Evolutionary conservation across 164 flowering plant genomes (phyloP).

Genomic region (Tetracentron sinense): DNA sequence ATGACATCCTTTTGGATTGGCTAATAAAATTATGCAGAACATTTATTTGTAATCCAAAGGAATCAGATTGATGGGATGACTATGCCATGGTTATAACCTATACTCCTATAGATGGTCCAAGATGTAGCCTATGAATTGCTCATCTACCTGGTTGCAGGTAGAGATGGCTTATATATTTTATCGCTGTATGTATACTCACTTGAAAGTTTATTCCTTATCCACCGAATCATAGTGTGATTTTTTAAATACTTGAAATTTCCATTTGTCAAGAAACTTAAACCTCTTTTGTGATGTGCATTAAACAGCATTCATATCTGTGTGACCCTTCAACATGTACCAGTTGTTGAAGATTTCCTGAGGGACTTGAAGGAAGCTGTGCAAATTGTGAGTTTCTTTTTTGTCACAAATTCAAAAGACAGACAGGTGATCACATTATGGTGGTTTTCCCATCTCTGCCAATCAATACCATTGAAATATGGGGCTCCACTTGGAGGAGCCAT

Average conservation of each 20-base stretch:
- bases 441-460: neutral
- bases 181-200: neutral
- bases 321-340: constrained; percentile 87
- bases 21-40: no score
- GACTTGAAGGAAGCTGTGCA: constrained; percentile 67
- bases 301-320: constrained; percentile 89
- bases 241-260: neutral
- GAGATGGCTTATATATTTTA: neutral
- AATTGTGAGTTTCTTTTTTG: constrained; percentile 53
- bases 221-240: no score
- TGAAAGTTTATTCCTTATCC: neutral
- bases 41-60: no score
- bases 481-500: no score
- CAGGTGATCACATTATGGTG: neutral
- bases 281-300: constrained; percentile 15
- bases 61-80: neutral
- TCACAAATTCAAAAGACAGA: neutral
- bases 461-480: neutral
- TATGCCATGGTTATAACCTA: neutral
- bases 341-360: constrained; percentile 60
- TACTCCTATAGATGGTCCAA: neutral
- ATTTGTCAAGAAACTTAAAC: neutral
- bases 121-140: neutral
- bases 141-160: neutral
- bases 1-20: neutral